Conservation (phyloP, 78 protist genomes). For the Planoprotostelium fungivorum region DNA sequence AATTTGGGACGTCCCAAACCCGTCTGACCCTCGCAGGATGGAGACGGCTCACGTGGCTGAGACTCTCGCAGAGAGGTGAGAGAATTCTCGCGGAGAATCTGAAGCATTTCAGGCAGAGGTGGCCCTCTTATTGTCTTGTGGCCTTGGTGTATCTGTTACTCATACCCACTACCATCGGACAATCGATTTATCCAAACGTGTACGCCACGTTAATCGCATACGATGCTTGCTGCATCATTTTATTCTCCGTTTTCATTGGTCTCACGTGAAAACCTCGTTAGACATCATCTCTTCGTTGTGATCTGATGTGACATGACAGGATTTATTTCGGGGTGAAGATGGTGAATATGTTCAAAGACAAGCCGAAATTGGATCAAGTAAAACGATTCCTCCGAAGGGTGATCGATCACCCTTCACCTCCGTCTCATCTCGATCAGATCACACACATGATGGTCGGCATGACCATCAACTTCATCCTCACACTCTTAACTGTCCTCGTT, state of each 20-base stretch:
- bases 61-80: neutral
- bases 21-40: neutral
- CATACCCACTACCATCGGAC: neutral
- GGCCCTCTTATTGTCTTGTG: neutral
- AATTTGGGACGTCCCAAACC: neutral
- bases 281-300: neutral
- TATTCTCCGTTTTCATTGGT: neutral
- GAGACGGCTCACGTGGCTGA: neutral
- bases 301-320: neutral
- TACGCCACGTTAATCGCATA: neutral
- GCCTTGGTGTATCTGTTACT: neutral
- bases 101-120: neutral
- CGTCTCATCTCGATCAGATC: neutral
- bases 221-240: neutral
- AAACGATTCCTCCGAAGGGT: neutral
- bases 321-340: neutral
- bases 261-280: neutral
- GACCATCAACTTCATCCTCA: neutral
- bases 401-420: neutral
- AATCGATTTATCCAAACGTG: neutral
- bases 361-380: neutral
- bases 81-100: neutral
- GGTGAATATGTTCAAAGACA: neutral
- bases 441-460: neutral
- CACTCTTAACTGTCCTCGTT: neutral